A percentile compares a stretch with the other conserved stretches of the same genome.
Conservation (phyloP, 2,329 filamentous ascomycete species). For the Ceratocystis variospora region DNA sequence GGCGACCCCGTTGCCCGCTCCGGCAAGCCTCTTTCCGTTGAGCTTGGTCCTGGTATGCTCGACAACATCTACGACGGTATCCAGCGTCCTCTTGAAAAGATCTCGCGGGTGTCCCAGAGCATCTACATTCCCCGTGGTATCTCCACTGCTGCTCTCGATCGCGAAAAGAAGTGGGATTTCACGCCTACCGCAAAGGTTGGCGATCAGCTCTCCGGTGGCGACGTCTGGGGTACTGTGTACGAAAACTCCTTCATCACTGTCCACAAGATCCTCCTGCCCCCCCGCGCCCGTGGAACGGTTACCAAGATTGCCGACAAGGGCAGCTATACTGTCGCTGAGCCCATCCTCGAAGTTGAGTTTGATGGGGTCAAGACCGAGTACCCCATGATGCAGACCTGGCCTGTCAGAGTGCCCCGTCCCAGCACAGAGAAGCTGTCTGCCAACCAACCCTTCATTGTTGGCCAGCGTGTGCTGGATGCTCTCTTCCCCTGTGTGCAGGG, state of each 20-base stretch:
- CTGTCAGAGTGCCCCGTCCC: slow-evolving; percentile 87
- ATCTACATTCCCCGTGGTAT: slow-evolving; percentile 98
- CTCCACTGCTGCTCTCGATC: slow-evolving; percentile 71
- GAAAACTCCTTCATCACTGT: slow-evolving; percentile 92
- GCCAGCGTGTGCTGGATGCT: slow-evolving; percentile 89
- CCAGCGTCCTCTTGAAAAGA: slow-evolving; percentile 80
- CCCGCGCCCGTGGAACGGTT: slow-evolving; percentile 79
- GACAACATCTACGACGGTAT: slow-evolving; percentile 99
- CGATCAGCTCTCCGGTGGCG: slow-evolving; percentile 91
- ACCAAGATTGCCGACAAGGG: slow-evolving; percentile 82
- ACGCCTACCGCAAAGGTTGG: slow-evolving; percentile 83
- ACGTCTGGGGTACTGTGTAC: slow-evolving; percentile 86
- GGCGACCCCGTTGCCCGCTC: slow-evolving; percentile 85
- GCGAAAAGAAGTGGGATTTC: slow-evolving; percentile 92
- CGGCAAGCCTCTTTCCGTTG: slow-evolving; percentile 91
- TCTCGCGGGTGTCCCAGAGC: slow-evolving; percentile 61
- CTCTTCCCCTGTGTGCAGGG: slow-evolving; percentile 94
- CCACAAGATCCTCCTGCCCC: slow-evolving; percentile 86
- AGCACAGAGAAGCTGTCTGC: slow-evolving; percentile 84
- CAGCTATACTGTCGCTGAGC: slow-evolving; percentile 84
- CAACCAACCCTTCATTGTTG: slow-evolving; percentile 84
- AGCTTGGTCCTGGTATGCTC: slow-evolving; percentile 91
- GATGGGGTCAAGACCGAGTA: slow-evolving; percentile 89
- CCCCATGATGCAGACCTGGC: slow-evolving; percentile 98
- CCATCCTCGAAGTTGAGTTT: slow-evolving; percentile 91